Evolutionary conservation across 352 stramenopile species (phyloP), one percentile per base, ranked within the genome.

Genomic region (Phytopythium vexans): DNA sequence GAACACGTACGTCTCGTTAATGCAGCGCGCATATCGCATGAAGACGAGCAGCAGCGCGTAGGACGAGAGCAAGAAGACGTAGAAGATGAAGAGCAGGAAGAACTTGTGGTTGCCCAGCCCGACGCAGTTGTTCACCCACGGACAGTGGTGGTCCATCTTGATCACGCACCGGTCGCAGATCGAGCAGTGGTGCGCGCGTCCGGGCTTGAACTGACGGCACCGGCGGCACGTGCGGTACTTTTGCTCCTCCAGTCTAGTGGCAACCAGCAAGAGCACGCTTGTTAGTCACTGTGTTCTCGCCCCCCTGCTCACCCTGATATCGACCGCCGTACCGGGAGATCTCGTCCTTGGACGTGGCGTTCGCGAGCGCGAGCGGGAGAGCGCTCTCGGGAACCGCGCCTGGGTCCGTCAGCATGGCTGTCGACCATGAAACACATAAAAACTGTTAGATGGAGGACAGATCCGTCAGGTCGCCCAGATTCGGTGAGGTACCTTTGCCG

Each of bases 101-200:
- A 94, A 94, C 78, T 99, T 99, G 90, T 99, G 96, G 81, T 99
- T 99, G 53, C 95, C 95, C 60, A 99, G 89, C 8, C 96, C 97
- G 51, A 99, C 96, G 70, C 96, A 99, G 83, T 99, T 99, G 81
- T 99, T 99, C 38, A 99, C 91, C 96, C 96, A 99, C 27, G 96
- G 96, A 71, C 97, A 98, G 70, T 99, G 95, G 90, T 99, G 97
- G 67, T 99, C 97, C 96, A 99, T 99, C 74, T 98, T 98, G 54
- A 98, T 91, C 50, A 98, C 91, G 56, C 95, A 98, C 54, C 93
- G 76, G 61, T 97, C 81, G 74, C 94, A 98, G 58, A 98, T 96
- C 49, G 87, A 97, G 77, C 96, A 99, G 72, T 98, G 95, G 79
- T 98, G 96, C 11, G 96, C 96, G 57, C 96, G 86, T 32, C 82